Evolutionary conservation across 345 rosid genomes (phyloP).

Genomic region (Lagerstroemia speciosa): DNA sequence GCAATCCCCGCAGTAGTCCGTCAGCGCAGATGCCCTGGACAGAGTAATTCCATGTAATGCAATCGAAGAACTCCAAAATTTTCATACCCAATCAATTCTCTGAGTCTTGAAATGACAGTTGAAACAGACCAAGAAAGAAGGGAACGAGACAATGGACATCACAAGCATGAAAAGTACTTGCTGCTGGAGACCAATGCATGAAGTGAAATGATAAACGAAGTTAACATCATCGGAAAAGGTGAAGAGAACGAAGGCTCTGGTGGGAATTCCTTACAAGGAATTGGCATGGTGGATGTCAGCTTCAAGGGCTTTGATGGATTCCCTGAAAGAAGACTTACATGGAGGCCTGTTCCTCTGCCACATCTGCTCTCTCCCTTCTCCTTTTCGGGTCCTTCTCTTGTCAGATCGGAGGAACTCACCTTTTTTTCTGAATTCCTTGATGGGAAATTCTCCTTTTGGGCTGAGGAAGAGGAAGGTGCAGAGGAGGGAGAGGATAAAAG

Average conservation of each 20-base stretch:
- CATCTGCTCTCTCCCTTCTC: constrained; percentile 23
- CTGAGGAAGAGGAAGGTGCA: background rate
- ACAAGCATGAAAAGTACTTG: background rate
- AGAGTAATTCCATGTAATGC: background rate
- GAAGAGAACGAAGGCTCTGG: background rate
- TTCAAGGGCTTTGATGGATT: constrained; percentile 54
- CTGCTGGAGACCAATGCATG: background rate
- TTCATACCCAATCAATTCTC: constrained; percentile 2
- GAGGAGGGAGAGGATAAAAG: constrained; percentile 2
- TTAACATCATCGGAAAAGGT: background rate
- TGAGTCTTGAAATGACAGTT: background rate
- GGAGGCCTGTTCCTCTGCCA: constrained; percentile 40
- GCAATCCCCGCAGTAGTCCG: constrained; percentile 38
- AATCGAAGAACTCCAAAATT: background rate
- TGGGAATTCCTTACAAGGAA: constrained; percentile 31
- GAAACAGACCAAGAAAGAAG: background rate
- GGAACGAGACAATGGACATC: background rate
- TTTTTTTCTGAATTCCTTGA: background rate
- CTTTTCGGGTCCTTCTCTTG: background rate
- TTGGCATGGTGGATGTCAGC: constrained; percentile 63
- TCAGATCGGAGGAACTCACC: too few relatives aligned
- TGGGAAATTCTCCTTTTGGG: background rate
- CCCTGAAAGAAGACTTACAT: constrained; percentile 36
- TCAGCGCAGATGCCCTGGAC: constrained; percentile 55
- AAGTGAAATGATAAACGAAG: background rate